phyloP scores from a whole-genome alignment of 164 flowering plant species.

The Umbellularia californica region DNA sequence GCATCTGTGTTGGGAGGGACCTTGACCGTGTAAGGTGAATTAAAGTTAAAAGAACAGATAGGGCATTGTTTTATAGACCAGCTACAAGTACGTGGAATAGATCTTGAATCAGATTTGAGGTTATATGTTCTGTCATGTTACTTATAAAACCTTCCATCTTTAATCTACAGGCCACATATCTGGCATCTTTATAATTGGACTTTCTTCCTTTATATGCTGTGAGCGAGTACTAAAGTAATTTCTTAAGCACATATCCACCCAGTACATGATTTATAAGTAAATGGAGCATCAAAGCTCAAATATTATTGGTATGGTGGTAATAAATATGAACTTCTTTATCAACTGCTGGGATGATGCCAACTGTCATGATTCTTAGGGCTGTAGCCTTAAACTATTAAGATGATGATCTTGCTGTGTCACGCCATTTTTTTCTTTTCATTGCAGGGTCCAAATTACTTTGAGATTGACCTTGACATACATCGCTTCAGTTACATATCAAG shows the following conservation, averaged over 20 bases:
- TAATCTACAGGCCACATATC: too few species aligned
- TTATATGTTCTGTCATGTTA: too few species aligned
- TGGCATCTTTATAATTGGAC: too few species aligned
- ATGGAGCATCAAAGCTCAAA: too few species aligned
- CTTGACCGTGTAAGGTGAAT: too few species aligned
- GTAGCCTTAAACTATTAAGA: not conserved
- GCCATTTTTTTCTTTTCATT: not conserved
- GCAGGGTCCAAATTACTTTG: conserved; percentile 91
- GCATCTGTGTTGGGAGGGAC: too few species aligned
- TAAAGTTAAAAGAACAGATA: too few species aligned
- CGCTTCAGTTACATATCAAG: conserved; percentile 93
- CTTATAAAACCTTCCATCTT: too few species aligned
- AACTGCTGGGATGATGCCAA: not conserved
- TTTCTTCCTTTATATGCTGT: not conserved
- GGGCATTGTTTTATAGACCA: too few species aligned
- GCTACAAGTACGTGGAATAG: too few species aligned
- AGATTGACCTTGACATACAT: conserved; percentile 94
- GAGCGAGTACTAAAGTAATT: not conserved
- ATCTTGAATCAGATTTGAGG: too few species aligned
- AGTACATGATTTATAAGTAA: not conserved
- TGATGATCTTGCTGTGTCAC: not conserved
- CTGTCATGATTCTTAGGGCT: not conserved
- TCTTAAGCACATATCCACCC: not conserved
- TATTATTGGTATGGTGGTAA: not conserved
- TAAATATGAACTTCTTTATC: not conserved